Percentiles rank a stretch among this genome's conserved stretches.
phyloP scores from a whole-genome alignment of 2,329 filamentous ascomycete genomes.

The Didymella exigua region DNA sequence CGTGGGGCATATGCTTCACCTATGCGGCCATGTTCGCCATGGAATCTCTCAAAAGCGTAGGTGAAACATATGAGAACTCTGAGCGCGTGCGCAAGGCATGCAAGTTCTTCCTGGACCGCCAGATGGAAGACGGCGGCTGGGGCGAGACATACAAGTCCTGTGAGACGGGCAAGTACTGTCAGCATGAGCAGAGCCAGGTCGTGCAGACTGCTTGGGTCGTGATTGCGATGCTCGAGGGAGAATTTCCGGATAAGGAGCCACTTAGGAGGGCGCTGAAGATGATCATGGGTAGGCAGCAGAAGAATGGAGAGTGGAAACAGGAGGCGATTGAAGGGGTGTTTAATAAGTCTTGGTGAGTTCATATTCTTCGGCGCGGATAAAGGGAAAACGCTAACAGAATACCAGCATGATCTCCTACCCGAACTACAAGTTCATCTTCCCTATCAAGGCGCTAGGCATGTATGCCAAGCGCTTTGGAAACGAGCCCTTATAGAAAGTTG shows the following conservation, averaged over 20 bases:
- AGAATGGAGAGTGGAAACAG: conserved; percentile 92
- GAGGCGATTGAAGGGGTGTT: conserved; percentile 98
- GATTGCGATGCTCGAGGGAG: conserved; percentile 80
- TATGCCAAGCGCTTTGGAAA: conserved; percentile 62
- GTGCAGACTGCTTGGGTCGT: conserved; percentile 93
- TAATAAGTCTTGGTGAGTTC: conserved; percentile 86
- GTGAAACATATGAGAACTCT: conserved; percentile 80
- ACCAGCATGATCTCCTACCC: conserved; percentile 94
- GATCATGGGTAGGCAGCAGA: conserved; percentile 82
- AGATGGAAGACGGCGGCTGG: conserved; percentile 91
- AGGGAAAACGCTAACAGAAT: conserved; percentile 14
- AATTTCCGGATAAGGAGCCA: conserved; percentile 75
- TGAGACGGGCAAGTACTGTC: conserved; percentile 74
- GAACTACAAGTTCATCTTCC: conserved; percentile 98
- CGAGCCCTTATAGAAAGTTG: conserved; percentile 12
- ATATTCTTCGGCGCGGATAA: neutral
- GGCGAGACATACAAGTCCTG: conserved; percentile 91
- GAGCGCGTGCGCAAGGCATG: conserved; percentile 74
- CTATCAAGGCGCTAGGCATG: conserved; percentile 91
- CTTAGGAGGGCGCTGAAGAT: conserved; percentile 77
- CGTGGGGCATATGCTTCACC: conserved; percentile 97
- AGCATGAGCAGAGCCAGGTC: conserved; percentile 82
- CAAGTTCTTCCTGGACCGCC: conserved; percentile 82
- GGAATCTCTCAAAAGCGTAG: conserved; percentile 80
- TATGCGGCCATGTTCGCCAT: conserved; percentile 97